Base-by-base conservation (phyloP, 2,329 filamentous ascomycete genomes). In the Colletotrichum scovillei region DNA sequence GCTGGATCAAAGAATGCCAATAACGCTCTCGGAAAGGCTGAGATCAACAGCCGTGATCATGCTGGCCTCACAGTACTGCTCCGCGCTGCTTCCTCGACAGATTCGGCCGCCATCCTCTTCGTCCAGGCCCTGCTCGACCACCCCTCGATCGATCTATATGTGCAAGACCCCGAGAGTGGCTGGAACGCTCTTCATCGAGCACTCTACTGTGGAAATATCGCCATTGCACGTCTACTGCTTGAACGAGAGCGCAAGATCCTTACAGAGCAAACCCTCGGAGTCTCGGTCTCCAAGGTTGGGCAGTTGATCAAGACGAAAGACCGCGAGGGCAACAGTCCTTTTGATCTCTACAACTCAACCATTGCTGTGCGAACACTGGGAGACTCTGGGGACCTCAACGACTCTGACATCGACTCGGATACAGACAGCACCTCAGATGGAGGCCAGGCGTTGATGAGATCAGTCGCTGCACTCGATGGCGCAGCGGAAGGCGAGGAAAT, bases 101-200 rank as follows among this genome's bases (percentile, higher is more conserved):
- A 92, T 35, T 84, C 91, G 7, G 92, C 89, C 74, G 94, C 95
- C 9, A 83, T 92, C 49, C 88, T 87, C 3, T 98, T 98, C 79
- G 94, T 95, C 24, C 87, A 91, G 74, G 92, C 94, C 12, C 87
- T 99, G 46, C 87, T 98, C 59, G 92, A 95, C 26, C 92, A 97
- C 79, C 94, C 95, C 1, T 88, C 92, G 65, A 90, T 95, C 76
- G 97, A 99, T 82, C 86, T 98, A 9, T 97, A 98, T 78, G 87
- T 89, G 2, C 95, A 97, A 80, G 97, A 99, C 81, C 86, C 88
- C 8, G 97, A 99, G 82, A 98, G 93, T 82, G 96, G 95, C 57
- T 99, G 97, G 97, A 99, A 97, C 74, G 92, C 95, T 49, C 87
- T 99, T 52, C 97, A 99, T 80, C 91, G 97, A 78, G 94, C 95